phyloP scores from a whole-genome alignment of 441 rosid genomes.

The Populus trichocarpa region DNA sequence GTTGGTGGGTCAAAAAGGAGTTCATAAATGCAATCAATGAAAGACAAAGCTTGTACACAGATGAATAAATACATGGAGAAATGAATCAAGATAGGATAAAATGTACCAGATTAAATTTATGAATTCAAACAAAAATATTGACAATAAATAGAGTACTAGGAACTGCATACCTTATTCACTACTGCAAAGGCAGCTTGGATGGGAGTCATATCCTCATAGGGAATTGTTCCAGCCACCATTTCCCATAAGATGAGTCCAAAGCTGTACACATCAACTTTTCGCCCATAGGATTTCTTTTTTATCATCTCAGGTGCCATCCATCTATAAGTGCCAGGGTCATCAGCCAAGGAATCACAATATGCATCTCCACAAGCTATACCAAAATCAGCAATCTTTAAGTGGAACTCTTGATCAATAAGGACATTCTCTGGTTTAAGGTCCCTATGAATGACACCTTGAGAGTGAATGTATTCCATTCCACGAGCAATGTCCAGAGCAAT shows the following conservation, averaged over 20 bases:
- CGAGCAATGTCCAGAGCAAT: conserved; percentile 77
- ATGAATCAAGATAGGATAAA: background rate
- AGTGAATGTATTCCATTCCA: conserved; percentile 94
- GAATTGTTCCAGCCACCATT: conserved; percentile 87
- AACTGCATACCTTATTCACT: conserved; percentile 66
- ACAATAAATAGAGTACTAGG: background rate
- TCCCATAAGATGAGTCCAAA: conserved; percentile 98
- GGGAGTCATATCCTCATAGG: conserved; percentile 95
- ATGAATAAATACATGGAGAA: background rate
- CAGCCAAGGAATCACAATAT: conserved; percentile 70
- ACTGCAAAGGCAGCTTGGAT: conserved; percentile 99
- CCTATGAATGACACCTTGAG: conserved; percentile 79
- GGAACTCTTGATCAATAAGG: conserved; percentile 66
- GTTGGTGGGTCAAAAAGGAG: background rate
- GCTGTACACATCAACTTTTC: conserved; percentile 87
- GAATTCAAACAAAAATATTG: background rate
- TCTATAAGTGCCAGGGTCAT: conserved; percentile 97
- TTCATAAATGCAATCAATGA: background rate
- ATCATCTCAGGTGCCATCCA: conserved; percentile 99
- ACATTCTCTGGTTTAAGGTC: conserved; percentile 97
- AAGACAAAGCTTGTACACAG: background rate
- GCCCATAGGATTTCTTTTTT: conserved; percentile 71
- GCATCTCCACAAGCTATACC: conserved; percentile 95
- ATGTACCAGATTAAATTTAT: background rate
- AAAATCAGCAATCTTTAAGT: conserved; percentile 84